Conservation (phyloP, 2,329 filamentous ascomycete genomes). For the Alternaria brassicae region DNA sequence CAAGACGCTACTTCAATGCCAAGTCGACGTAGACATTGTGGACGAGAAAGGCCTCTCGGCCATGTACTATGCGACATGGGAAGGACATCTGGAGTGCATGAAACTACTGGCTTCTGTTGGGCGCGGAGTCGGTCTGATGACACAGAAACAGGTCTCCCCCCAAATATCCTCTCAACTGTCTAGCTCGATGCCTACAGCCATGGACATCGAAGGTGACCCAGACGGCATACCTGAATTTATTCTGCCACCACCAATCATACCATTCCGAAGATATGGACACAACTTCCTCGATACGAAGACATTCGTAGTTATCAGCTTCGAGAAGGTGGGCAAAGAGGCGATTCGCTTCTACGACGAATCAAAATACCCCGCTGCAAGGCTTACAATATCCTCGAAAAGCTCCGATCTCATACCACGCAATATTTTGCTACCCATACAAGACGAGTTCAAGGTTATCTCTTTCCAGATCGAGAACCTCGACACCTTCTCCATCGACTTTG, state of each 20-base stretch:
- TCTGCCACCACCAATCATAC: conserved; percentile 94
- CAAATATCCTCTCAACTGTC: conserved; percentile 53
- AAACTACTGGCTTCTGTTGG: conserved; percentile 72
- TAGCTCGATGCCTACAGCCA: conserved; percentile 49
- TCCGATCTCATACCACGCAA: conserved; percentile 97
- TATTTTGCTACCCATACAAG: conserved; percentile 92
- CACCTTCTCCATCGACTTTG: conserved; percentile 93
- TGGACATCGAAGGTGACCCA: conserved; percentile 72
- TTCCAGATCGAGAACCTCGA: conserved; percentile 96
- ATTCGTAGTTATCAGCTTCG: conserved; percentile 91
- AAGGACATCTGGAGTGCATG: conserved; percentile 95
- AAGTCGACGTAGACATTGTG: conserved; percentile 77
- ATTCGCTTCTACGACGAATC: conserved; percentile 96
- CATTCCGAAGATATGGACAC: conserved; percentile 90
- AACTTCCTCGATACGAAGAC: conserved; percentile 99
- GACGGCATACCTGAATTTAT: conserved; percentile 93
- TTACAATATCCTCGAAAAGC: conserved; percentile 95
- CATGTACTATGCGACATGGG: conserved; percentile 99
- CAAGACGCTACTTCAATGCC: conserved; percentile 78
- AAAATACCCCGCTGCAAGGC: conserved; percentile 91
- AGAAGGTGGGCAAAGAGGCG: conserved; percentile 73
- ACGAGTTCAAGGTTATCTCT: conserved; percentile 90
- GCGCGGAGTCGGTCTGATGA: conserved; percentile 43
- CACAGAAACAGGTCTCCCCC: conserved; percentile 45
- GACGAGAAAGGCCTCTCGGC: conserved; percentile 94